These are phyloP conservation scores for Closterium sp. DNA, from an alignment of 139 green algal genomes.

Conservation along the genomic window DNA sequence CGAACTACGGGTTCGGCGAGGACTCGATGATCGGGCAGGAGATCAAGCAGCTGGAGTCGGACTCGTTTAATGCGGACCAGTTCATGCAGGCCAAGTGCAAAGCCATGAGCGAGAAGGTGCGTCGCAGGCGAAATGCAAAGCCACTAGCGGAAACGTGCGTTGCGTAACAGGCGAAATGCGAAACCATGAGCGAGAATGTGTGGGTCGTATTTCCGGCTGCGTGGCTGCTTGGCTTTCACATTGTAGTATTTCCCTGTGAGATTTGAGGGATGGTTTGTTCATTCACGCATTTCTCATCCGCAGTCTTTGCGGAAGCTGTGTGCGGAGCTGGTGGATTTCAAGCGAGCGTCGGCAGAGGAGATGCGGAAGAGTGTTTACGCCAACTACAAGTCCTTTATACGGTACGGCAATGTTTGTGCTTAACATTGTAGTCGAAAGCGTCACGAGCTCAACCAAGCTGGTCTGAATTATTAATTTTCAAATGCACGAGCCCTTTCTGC, in stretches of 20 bases:
- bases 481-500: no score
- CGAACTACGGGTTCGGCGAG: not conserved
- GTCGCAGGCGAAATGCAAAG: not conserved
- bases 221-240: no score
- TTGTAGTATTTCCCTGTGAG: no score
- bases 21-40: constrained; percentile 29
- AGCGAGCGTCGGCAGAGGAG: constrained; percentile 37
- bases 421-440: no score
- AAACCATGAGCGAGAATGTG: no score
- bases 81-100: constrained; percentile 46
- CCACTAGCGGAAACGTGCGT: not conserved
- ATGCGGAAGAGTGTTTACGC: constrained; percentile 39
- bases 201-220: no score
- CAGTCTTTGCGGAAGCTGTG: constrained; percentile 46
- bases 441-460: no score
- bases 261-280: no score
- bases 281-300: not conserved
- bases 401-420: no score
- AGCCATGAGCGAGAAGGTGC: constrained; percentile 51
- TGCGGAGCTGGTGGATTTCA: constrained; percentile 31
- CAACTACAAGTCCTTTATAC: constrained; percentile 14
- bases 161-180: not conserved
- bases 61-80: constrained; percentile 29
- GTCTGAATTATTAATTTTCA: no score
- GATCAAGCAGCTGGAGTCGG: constrained; percentile 39